Conservation (phyloP, 1,284 basidiomycete genomes). For the Trichosporon inkin region DNA sequence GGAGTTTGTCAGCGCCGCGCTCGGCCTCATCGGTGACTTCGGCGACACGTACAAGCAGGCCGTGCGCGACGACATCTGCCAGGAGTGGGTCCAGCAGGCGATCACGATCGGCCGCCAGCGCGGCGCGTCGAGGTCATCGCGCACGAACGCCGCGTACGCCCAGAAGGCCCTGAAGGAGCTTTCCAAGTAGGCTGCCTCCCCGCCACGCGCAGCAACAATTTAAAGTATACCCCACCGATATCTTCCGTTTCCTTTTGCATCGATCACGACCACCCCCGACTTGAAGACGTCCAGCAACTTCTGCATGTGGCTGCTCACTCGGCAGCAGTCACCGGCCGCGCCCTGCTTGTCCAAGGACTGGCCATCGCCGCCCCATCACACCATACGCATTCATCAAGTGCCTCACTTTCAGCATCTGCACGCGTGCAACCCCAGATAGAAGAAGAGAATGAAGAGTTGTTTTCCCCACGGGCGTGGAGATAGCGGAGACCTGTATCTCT, state of each 20-base stretch:
- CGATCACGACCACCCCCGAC: constrained; percentile 9
- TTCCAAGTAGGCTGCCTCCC: constrained; percentile 26
- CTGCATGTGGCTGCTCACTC: constrained; percentile 5
- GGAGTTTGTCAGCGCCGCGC: constrained; percentile 65
- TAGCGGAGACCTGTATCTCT: constrained; percentile 24
- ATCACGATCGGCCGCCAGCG: constrained; percentile 60
- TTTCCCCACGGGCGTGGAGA: not conserved
- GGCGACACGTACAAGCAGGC: constrained; percentile 77
- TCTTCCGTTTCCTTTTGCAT: constrained; percentile 16
- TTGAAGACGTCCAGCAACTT: constrained; percentile 14
- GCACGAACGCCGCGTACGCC: constrained; percentile 57
- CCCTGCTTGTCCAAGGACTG: constrained; percentile 48
- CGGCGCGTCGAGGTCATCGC: constrained; percentile 52
- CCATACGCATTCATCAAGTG: constrained; percentile 20
- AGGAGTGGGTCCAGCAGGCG: constrained; percentile 75
- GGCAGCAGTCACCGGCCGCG: constrained; percentile 36
- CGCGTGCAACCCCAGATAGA: constrained; percentile 18
- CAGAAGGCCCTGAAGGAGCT: constrained; percentile 50
- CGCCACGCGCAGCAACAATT: not conserved
- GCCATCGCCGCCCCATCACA: constrained; percentile 33
- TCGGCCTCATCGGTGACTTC: constrained; percentile 87
- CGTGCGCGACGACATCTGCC: constrained; percentile 71
- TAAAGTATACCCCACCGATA: constrained; percentile 12
- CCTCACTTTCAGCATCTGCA: constrained; percentile 22
- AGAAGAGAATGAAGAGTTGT: constrained; percentile 9